Evolutionary conservation across 2,329 filamentous ascomycete genomes (phyloP).

Genomic region (Alternaria sp.): DNA sequence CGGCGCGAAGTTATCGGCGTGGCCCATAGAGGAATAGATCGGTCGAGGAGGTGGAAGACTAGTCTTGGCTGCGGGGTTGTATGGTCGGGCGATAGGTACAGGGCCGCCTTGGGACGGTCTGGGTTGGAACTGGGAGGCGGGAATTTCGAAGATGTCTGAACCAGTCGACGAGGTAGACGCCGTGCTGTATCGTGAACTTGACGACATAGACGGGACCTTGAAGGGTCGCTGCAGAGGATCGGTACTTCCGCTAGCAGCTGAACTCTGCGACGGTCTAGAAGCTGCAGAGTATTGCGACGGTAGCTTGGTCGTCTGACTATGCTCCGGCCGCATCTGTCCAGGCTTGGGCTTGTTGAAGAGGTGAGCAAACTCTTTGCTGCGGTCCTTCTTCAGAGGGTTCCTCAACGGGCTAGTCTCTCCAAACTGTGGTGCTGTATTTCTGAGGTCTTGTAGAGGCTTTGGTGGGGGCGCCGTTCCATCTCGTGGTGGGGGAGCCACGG

Average conservation of each 20-base stretch:
- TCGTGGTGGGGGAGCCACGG: constrained; percentile 45
- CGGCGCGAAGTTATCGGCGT: constrained; percentile 52
- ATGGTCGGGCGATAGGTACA: constrained; percentile 59
- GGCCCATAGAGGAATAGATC: constrained; percentile 61
- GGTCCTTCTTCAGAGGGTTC: constrained; percentile 54
- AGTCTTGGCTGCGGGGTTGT: constrained; percentile 54
- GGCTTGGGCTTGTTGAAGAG: constrained; percentile 63
- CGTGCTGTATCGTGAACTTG: constrained; percentile 35
- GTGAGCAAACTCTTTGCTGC: constrained; percentile 43
- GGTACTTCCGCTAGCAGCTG: not conserved
- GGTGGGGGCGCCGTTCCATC: constrained; percentile 25
- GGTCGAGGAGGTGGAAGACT: constrained; percentile 62
- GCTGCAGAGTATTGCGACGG: constrained; percentile 29
- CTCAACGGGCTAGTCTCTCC: constrained; percentile 66
- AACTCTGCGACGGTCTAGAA: constrained; percentile 11
- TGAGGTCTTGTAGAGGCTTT: constrained; percentile 45
- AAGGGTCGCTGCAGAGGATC: constrained; percentile 23
- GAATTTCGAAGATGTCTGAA: constrained; percentile 48
- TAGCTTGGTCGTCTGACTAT: constrained; percentile 52
- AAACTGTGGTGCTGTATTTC: constrained; percentile 56
- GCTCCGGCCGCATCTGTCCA: constrained; percentile 59
- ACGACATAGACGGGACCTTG: constrained; percentile 25
- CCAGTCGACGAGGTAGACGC: constrained; percentile 33
- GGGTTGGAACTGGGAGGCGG: constrained; percentile 44
- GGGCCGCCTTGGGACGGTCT: constrained; percentile 35